These are phyloP conservation scores for Tagetes patula DNA, from an alignment of 129 eudicot species.

Conservation along the genomic window DNA sequence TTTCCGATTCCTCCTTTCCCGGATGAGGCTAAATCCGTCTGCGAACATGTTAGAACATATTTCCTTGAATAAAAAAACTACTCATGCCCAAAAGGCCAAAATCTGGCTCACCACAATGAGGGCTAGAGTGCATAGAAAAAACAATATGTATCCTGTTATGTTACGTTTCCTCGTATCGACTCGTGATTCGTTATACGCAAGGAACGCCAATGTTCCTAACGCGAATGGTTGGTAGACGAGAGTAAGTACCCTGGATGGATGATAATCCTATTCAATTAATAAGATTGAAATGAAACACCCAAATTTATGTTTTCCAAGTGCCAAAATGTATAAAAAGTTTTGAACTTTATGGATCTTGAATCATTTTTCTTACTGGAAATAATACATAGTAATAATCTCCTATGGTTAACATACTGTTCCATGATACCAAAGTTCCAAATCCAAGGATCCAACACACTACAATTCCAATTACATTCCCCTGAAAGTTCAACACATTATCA, in stretches of 20 bases:
- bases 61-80: background rate
- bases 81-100: background rate
- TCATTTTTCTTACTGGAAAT: slow-evolving; percentile 55
- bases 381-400: slow-evolving; percentile 71
- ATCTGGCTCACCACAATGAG: slow-evolving; percentile 48
- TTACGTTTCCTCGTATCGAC: slow-evolving; percentile 64
- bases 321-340: background rate
- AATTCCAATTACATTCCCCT: slow-evolving; percentile 58
- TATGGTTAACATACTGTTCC: slow-evolving; percentile 80
- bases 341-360: background rate
- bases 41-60: slow-evolving; percentile 1
- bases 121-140: slow-evolving; percentile 51
- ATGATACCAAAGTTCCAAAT: slow-evolving; percentile 65
- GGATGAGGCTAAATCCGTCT: slow-evolving; percentile 56
- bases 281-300: background rate
- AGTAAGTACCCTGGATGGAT: slow-evolving; percentile 80
- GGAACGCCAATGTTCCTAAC: slow-evolving; percentile 48
- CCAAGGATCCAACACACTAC: slow-evolving; percentile 77
- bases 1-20: slow-evolving; percentile 60
- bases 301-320: background rate
- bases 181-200: slow-evolving; percentile 59
- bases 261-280: slow-evolving; percentile 45
- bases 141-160: slow-evolving; percentile 54
- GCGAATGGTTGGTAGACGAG: slow-evolving; percentile 88
- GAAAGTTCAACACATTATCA: background rate